These are phyloP conservation scores for Malassezia sympodialis DNA, from an alignment of 1,284 basidiomycete genomes.

Conservation along the genomic window DNA sequence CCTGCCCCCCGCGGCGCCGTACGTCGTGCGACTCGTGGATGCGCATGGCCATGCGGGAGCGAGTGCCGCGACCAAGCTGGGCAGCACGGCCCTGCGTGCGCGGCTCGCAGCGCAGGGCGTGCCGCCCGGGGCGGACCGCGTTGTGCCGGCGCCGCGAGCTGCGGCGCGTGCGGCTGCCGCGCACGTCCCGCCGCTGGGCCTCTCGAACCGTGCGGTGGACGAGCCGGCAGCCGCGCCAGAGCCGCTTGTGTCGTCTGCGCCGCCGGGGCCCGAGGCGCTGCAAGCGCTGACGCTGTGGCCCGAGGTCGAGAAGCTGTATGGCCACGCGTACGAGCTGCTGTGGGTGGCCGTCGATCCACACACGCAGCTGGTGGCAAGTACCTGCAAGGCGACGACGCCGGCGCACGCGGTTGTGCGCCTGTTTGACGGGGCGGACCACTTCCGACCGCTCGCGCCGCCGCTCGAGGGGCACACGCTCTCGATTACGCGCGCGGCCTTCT, in stretches of 20 bases:
- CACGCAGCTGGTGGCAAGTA: constrained; percentile 65
- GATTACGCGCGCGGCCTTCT: constrained; percentile 80
- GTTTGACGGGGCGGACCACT: constrained; percentile 61
- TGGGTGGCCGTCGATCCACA: constrained; percentile 21
- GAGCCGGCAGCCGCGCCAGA: neutral
- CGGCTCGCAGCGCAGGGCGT: constrained; percentile 24
- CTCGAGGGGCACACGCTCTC: constrained; percentile 77
- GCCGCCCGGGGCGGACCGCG: constrained; percentile 2
- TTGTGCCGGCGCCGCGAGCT: constrained; percentile 1
- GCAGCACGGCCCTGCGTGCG: constrained; percentile 41
- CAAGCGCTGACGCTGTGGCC: constrained; percentile 85
- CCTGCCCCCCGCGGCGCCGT: constrained; percentile 22
- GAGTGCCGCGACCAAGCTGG: constrained; percentile 36
- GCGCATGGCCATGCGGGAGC: constrained; percentile 32
- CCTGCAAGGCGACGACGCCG: constrained; percentile 73
- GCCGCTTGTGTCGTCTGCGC: constrained; percentile 18
- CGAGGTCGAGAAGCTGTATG: constrained; percentile 89
- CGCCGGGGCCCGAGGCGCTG: constrained; percentile 57
- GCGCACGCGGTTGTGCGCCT: constrained; percentile 84
- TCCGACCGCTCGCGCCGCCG: constrained; percentile 55
- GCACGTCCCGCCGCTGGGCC: constrained; percentile 39
- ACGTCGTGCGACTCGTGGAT: constrained; percentile 38
- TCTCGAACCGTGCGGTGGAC: constrained; percentile 42
- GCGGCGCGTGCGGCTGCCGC: constrained; percentile 23
- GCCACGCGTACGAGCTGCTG: constrained; percentile 87